phyloP scores from a whole-genome alignment of 1,284 basidiomycete genomes.

The Entoloma clypeatum region DNA sequence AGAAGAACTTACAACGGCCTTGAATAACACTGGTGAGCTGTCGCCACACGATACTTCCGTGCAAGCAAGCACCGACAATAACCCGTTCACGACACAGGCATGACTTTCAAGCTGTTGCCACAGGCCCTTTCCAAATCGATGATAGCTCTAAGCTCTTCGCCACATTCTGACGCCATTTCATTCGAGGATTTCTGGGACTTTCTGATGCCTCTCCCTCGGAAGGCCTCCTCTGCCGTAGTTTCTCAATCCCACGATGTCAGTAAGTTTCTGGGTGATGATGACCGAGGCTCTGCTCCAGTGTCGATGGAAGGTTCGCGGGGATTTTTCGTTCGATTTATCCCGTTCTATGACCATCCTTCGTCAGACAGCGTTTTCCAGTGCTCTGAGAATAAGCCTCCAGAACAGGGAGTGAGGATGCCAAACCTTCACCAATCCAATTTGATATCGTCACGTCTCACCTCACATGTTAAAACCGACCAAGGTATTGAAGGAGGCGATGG shows the following conservation, averaged over 20 bases:
- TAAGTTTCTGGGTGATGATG: conserved; percentile 72
- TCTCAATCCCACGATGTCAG: conserved; percentile 83
- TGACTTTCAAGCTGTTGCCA: conserved; percentile 62
- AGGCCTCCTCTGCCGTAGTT: conserved; percentile 79
- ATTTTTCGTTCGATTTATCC: conserved; percentile 10
- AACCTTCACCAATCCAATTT: conserved; percentile 24
- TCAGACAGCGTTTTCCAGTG: conserved; percentile 73
- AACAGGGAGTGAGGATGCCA: conserved; percentile 23
- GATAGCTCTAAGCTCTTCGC: conserved; percentile 67
- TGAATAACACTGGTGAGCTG: conserved; percentile 72
- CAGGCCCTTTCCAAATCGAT: conserved; percentile 77
- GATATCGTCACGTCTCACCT: conserved; percentile 15
- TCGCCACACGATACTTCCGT: too few relatives aligned
- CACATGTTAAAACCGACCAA: conserved; percentile 23
- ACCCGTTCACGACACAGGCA: too few relatives aligned
- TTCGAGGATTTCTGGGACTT: conserved; percentile 91
- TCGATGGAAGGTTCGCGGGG: conserved; percentile 77
- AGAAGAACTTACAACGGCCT: conserved; percentile 64
- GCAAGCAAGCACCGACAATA: too few relatives aligned
- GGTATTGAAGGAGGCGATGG: conserved; percentile 40
- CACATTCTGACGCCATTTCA: conserved; percentile 65
- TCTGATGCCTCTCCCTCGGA: conserved; percentile 80
- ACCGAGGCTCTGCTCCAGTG: conserved; percentile 71
- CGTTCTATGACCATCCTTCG: conserved; percentile 17
- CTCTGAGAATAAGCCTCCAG: conserved; percentile 61